Base-by-base conservation (phyloP, 495 filamentous ascomycete species). In the Neurospora tetrasperma region DNA sequence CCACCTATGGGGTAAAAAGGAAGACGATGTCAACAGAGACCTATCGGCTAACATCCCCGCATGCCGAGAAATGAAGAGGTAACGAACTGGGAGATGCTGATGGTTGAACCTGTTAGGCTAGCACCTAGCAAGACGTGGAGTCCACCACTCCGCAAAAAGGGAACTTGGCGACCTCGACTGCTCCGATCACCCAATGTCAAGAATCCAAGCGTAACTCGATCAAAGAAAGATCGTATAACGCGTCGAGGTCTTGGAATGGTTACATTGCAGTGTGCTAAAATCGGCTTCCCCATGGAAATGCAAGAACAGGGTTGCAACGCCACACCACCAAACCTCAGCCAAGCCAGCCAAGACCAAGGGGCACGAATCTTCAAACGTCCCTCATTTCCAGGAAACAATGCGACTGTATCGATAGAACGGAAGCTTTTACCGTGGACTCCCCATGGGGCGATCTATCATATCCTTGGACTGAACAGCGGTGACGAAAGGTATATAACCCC, bases 401-500 rank as follows among this genome's bases (percentile, higher is more conserved):
- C 27, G 14, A 35, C 54, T 27, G 27, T 62, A 2, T 35, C 7
- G 0, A 62, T 35, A 27, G 18, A 62, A 62, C 54, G 6, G 54
- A 62, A 31, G 12, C 27, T 62, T 35, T 62, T 35, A 62, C 27
- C 54, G 27, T 35, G 14, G 27, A 62, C 62, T 14, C 44, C 18
- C 71, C 54, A 69, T 68, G 39, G 41, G 44, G 71, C 39, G 44
- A 72, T 41, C 31, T 2, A 42, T 38, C 31, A 10, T 11, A 20
- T 46, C 18, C 71, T 2, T 27, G 8, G 5, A 44, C 41, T 14
- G 2, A n/a, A 1, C 12, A 31, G 12, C 46, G 4, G 20, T 18
- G 14, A 16, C 2, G 14, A 62, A 42, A 42, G 38, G 44, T 69
- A 70, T 71, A 73, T 69, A 73, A 70, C 72, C 68, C 68, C 38